These are phyloP conservation scores for Lithocarpus polystachyus DNA, from an alignment of 306 rosid species.

Conservation along the genomic window DNA sequence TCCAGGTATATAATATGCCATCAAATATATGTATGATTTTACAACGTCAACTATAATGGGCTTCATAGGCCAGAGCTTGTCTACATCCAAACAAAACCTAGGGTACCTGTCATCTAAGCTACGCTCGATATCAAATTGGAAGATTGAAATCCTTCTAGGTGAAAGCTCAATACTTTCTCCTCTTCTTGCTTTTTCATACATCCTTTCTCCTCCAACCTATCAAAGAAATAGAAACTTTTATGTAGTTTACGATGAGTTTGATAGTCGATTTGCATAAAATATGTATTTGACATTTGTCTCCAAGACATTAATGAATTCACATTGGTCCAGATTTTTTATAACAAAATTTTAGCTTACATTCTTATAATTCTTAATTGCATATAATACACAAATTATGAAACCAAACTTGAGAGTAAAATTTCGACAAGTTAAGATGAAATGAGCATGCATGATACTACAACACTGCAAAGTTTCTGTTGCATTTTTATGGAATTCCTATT, in stretches of 20 bases:
- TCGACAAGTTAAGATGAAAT: not conserved
- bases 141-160: constrained; percentile 84
- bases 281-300: not conserved
- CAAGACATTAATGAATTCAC: not conserved
- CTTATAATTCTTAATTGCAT: not conserved
- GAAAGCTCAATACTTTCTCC: constrained; percentile 96
- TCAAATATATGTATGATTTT: not conserved
- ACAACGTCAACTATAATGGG: not conserved
- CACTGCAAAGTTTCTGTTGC: not conserved
- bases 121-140: constrained; percentile 85
- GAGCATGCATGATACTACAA: not conserved
- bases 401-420: not conserved
- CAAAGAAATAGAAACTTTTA: constrained; percentile 26
- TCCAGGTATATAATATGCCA: not conserved
- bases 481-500: not conserved
- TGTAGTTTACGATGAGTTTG: constrained; percentile 7
- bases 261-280: constrained; percentile 1
- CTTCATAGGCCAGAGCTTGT: not conserved
- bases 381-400: not conserved
- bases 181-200: constrained; percentile 97
- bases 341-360: not conserved
- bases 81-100: not conserved
- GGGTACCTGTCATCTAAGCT: constrained; percentile 85
- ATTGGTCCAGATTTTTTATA: not conserved
- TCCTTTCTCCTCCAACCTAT: constrained; percentile 93